Conservation (phyloP, 257 asterid species). For the Thymus quinquecostatus region DNA sequence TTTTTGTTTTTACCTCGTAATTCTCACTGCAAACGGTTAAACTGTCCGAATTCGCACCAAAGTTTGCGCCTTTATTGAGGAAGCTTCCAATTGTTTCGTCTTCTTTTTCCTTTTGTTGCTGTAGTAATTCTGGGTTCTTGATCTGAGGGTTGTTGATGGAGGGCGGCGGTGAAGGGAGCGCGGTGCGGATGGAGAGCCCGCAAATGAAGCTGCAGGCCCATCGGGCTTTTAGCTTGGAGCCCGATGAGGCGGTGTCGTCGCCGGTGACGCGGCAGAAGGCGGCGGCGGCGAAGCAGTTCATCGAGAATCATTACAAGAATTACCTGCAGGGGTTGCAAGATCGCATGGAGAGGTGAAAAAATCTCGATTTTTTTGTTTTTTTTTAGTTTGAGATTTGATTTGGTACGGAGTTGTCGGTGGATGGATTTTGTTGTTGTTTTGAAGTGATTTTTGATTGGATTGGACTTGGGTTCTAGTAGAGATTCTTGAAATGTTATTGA, state of each 20-base stretch:
- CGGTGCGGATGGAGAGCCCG: conserved; percentile 52
- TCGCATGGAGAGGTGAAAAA: conserved; percentile 81
- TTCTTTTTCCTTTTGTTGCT: conserved; percentile 7
- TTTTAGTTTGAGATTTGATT: conserved; percentile 17
- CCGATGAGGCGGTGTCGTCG: conserved; percentile 82
- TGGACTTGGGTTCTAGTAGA: conserved; percentile 17
- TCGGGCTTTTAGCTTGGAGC: conserved; percentile 53
- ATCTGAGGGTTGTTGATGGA: conserved; percentile 42
- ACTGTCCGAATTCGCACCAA: conserved; percentile 30
- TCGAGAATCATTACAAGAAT: conserved; percentile 96
- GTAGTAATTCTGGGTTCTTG: conserved; percentile 26
- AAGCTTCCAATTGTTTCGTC: conserved; percentile 31
- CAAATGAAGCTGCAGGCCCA: conserved; percentile 49
- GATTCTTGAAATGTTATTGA: conserved; percentile 1
- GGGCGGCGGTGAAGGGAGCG: conserved; percentile 63
- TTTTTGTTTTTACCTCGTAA: conserved; percentile 28
- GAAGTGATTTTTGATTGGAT: conserved; percentile 9
- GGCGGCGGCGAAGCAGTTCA: conserved; percentile 91
- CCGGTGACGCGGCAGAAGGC: conserved; percentile 94
- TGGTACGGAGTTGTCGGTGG: background rate
- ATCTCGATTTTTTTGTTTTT: background rate
- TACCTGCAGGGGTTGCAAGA: conserved; percentile 89
- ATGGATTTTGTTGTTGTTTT: background rate
- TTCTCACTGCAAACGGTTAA: conserved; percentile 33
- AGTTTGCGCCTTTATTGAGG: conserved; percentile 22